Conservation (phyloP, 2,329 filamentous ascomycete species). For the Talaromyces albobiverticillius region DNA sequence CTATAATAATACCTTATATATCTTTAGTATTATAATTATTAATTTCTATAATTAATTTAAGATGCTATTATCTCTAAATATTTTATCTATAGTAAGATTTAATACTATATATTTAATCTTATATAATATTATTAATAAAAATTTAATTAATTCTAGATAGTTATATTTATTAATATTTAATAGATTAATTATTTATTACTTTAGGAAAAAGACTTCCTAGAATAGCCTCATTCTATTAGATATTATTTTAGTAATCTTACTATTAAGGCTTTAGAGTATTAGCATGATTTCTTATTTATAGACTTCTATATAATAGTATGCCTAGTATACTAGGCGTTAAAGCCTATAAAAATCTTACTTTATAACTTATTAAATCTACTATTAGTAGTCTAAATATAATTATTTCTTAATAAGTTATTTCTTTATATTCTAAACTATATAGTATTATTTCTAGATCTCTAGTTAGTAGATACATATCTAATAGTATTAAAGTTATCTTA, state of each 20-base stretch:
- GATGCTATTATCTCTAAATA: background rate
- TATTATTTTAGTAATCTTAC: background rate
- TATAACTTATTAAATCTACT: background rate
- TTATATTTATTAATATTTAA: background rate
- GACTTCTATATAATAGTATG: background rate
- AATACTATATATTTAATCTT: background rate
- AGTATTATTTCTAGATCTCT: background rate
- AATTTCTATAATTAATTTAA: background rate
- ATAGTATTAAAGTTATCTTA: background rate
- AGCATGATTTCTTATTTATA: background rate
- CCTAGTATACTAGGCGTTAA: background rate
- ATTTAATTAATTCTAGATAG: background rate
- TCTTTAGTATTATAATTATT: background rate
- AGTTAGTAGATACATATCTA: background rate
- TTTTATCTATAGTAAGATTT: background rate
- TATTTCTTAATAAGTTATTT: background rate
- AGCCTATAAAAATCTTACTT: background rate
- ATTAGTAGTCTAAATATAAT: background rate
- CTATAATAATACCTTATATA: background rate
- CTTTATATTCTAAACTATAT: background rate
- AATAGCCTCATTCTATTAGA: background rate
- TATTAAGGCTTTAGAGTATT: background rate
- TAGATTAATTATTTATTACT: background rate
- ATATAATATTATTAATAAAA: background rate
- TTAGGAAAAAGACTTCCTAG: background rate